Base-by-base conservation (phyloP, 2,329 filamentous ascomycete species). In the Lasiodiplodia hormozganensis region DNA sequence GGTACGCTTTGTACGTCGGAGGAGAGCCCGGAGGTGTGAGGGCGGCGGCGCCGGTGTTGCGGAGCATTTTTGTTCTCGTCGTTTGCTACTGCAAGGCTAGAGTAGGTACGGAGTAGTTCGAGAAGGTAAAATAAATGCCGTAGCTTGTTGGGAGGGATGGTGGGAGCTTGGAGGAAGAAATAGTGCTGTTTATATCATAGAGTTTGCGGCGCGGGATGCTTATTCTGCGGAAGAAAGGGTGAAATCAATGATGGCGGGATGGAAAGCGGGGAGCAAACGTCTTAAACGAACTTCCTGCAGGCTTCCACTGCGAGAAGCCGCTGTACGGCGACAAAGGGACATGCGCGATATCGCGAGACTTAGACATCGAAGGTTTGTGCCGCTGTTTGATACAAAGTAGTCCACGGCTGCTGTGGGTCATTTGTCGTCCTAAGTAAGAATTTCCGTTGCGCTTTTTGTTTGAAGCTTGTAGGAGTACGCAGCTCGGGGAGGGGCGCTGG, bases 231-330 rank as follows among this genome's bases (percentile, higher is more conserved):
- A 21, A 18, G 16, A 57, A 58, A 60, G 18, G 40, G 40, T 47
- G 40, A 3, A 47, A 47, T 47, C 40, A 47, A 7, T 21, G 28
- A 23, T 16, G 16, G 23, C 16, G 4, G 36, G 5, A 21, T 40
- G 57, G 40, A 49, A 49, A 28, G 57, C 40, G 57, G 16, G n/a
- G 57, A 23, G 23, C 57, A 62, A 62, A 62, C 25, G 34, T 21
- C 3, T 49, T 31, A 49, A 49, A 49, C 57, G n/a, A n/a, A 34
- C 57, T 18, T 38, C 23, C 21, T 34, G 57, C 57, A 47, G 28
- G 28, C 5, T 28, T 1, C 28, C 5, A 28, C 28, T 60, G 57
- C 36, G 25, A 16, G 18, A 25, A 14, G 2, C 4, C 4, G 23
- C 21, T 47, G 1, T 16, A 25, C 0, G 40, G n/a, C n/a, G 57